phyloP scores from a whole-genome alignment of 306 rosid species.

The Oxytropis ochrocephala region DNA sequence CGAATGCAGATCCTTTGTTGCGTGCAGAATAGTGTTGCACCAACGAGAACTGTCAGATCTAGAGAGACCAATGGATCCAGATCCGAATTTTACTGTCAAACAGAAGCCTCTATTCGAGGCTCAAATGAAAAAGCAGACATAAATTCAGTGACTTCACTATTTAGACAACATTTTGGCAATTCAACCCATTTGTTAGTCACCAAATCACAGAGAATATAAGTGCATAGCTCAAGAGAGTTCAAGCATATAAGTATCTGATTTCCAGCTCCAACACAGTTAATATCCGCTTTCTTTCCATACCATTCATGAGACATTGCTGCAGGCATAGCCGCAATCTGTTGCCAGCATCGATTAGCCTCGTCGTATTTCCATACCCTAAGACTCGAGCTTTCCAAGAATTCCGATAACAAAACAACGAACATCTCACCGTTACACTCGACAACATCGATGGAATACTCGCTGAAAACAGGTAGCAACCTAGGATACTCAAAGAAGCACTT shows the following conservation, averaged over 20 bases:
- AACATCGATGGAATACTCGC: conserved; percentile 81
- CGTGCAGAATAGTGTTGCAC: too few species aligned
- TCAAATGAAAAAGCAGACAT: conserved; percentile 88
- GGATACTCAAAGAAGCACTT: conserved; percentile 68
- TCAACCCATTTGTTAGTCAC: conserved; percentile 59
- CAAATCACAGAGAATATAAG: conserved; percentile 58
- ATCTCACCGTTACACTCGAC: conserved; percentile 73
- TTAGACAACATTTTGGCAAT: conserved; percentile 58
- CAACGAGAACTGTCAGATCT: too few species aligned
- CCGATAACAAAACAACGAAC: conserved; percentile 75
- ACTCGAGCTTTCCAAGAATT: conserved; percentile 72
- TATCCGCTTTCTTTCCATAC: conserved; percentile 86
- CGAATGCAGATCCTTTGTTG: too few species aligned
- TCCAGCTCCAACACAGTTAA: conserved; percentile 85
- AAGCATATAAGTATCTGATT: conserved; percentile 62
- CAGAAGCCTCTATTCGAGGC: conserved; percentile 86
- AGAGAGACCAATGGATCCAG: too few species aligned
- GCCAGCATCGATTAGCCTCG: conserved; percentile 57
- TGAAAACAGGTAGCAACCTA: conserved; percentile 65
- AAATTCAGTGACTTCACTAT: conserved; percentile 69
- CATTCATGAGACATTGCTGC: conserved; percentile 84
- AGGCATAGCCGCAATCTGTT: conserved; percentile 79
- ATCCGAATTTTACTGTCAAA: conserved; percentile 23
- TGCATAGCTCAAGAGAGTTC: conserved; percentile 54
- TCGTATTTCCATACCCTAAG: conserved; percentile 73